These are phyloP conservation scores for Metarhizium album DNA, from an alignment of 2,329 filamentous ascomycete species.

Conservation along the genomic window DNA sequence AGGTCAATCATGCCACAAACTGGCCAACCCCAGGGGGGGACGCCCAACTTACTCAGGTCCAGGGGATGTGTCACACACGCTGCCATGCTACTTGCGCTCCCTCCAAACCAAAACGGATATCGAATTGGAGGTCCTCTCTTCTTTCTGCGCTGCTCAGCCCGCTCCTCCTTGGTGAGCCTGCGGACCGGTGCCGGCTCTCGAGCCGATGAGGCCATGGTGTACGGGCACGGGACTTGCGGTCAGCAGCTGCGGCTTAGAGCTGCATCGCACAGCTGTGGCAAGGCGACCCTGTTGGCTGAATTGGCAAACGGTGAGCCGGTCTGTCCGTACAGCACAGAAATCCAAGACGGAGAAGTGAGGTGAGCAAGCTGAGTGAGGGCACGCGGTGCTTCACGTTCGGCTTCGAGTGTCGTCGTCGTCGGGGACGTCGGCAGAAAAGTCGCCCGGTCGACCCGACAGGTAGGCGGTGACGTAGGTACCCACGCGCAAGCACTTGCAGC, in stretches of 20 bases:
- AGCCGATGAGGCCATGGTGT: constrained; percentile 12
- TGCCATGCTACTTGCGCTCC: constrained; percentile 85
- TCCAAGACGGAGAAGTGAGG: background rate
- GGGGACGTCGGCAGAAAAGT: constrained; percentile 7
- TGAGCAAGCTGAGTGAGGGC: background rate
- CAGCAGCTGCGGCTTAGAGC: background rate
- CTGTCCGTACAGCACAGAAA: background rate
- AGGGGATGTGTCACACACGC: constrained; percentile 88
- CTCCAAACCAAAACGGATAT: constrained; percentile 94
- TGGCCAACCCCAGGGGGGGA: no score
- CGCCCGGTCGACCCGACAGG: background rate
- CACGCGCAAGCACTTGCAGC: no score
- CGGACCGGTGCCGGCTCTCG: constrained; percentile 4
- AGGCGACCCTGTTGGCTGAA: background rate
- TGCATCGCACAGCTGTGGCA: constrained; percentile 1
- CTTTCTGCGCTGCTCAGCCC: constrained; percentile 18
- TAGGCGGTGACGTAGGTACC: constrained; percentile 7
- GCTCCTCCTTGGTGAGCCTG: constrained; percentile 8
- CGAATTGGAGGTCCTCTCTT: constrained; percentile 29
- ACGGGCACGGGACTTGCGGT: background rate
- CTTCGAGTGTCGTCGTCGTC: constrained; percentile 1
- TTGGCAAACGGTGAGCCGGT: background rate
- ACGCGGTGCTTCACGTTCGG: background rate
- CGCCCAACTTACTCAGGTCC: constrained; percentile 63
- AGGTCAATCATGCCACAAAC: no score